These are phyloP conservation scores for Haplosporangium gracile DNA, from an alignment of 192 early-diverging fungal species.

Conservation along the genomic window DNA sequence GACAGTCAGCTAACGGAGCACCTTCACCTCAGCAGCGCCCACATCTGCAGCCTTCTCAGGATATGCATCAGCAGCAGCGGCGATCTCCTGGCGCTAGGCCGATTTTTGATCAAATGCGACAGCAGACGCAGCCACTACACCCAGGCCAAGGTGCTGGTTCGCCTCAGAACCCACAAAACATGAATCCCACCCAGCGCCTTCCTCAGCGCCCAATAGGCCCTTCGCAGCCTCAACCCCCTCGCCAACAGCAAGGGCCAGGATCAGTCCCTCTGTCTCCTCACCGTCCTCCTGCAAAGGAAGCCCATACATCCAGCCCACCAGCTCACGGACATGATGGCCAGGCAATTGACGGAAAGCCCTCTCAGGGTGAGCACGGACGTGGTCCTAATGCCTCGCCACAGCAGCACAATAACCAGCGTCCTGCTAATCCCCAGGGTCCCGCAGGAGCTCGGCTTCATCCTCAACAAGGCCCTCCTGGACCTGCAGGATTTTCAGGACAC, in stretches of 20 bases:
- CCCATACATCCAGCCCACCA: neutral
- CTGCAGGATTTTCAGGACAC: neutral
- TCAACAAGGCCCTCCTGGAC: conserved; percentile 13
- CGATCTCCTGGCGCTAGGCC: conserved; percentile 35
- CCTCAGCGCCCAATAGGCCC: conserved; percentile 34
- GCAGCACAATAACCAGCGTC: conserved; percentile 24
- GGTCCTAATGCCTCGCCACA: conserved; percentile 16
- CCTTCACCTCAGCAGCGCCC: neutral
- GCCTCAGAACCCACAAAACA: conserved; percentile 10
- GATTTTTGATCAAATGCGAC: conserved; percentile 48
- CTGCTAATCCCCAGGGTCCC: conserved; percentile 17
- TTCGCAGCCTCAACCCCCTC: conserved; percentile 14
- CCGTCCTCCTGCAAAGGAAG: neutral
- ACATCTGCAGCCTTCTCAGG: neutral
- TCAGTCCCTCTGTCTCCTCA: conserved; percentile 16
- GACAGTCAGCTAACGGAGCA: conserved; percentile 1
- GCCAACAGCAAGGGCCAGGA: conserved; percentile 18
- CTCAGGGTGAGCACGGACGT: conserved; percentile 11
- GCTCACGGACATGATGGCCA: neutral
- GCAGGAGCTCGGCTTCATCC: conserved; percentile 17
- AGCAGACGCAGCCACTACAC: conserved; percentile 17
- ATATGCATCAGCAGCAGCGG: conserved; percentile 21
- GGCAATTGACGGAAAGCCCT: neutral
- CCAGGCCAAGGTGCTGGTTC: conserved; percentile 1
- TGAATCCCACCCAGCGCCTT: conserved; percentile 30